A percentile compares a stretch with the other conserved stretches of the same genome.
Evolutionary conservation across 73 alveolate species (phyloP).

Genomic region (Paramecium tetraurelia): DNA sequence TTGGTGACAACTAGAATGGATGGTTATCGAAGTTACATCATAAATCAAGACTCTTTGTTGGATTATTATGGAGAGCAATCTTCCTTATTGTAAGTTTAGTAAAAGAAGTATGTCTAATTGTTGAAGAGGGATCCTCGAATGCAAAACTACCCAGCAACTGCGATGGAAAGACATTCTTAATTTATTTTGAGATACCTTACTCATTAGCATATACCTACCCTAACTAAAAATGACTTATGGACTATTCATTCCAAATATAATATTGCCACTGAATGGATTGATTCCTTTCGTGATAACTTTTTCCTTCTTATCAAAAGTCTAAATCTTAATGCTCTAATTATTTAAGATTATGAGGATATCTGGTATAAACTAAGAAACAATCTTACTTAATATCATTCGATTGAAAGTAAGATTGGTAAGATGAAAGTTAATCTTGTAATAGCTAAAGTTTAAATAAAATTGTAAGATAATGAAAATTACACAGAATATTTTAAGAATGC

Average conservation of each 20-base stretch:
- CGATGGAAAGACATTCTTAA: neutral
- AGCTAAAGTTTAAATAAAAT: neutral
- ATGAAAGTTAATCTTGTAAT: neutral
- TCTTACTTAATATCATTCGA: neutral
- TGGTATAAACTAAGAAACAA: neutral
- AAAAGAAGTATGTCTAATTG: neutral
- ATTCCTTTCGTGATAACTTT: conserved; percentile 30
- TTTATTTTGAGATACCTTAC: neutral
- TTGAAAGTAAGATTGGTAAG: neutral
- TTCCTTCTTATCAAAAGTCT: neutral
- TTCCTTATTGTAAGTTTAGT: neutral
- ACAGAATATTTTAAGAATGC: conserved; percentile 22
- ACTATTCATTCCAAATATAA: neutral
- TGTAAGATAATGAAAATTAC: conserved; percentile 15
- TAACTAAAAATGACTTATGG: neutral
- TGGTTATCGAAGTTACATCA: conserved; percentile 36
- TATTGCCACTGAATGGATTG: neutral
- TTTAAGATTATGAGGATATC: conserved; percentile 18
- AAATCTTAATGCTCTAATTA: neutral
- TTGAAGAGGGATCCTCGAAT: neutral
- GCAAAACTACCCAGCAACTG: neutral
- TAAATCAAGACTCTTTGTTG: neutral
- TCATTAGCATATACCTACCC: neutral
- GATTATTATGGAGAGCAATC: neutral
- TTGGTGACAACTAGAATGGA: conserved; percentile 26